These are phyloP conservation scores for Pyrus pyrifolia DNA, from an alignment of 306 rosid genomes.

Conservation along the genomic window DNA sequence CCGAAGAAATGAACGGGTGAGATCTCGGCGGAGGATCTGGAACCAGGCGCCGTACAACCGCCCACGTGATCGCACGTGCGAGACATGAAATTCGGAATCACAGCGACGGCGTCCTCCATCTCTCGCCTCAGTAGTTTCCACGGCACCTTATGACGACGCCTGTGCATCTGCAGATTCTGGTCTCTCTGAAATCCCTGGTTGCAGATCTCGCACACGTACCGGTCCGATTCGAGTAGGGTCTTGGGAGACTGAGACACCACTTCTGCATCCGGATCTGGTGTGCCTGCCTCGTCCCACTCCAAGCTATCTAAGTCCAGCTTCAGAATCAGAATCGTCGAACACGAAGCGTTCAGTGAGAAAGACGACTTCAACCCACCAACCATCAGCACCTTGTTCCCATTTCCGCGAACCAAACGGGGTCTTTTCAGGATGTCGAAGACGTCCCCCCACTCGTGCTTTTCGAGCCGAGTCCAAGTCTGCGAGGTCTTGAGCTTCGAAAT, in stretches of 20 bases:
- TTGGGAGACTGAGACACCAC: too few relatives aligned
- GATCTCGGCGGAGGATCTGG: constrained; percentile 54
- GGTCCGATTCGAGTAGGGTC: too few relatives aligned
- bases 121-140: too few relatives aligned
- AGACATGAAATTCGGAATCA: constrained; percentile 57
- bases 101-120: constrained; percentile 76
- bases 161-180: too few relatives aligned
- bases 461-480: constrained; percentile 61
- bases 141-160: too few relatives aligned
- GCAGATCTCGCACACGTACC: too few relatives aligned
- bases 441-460: constrained; percentile 75
- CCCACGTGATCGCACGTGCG: constrained; percentile 58
- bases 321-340: constrained; percentile 69
- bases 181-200: too few relatives aligned
- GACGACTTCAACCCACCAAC: constrained; percentile 78
- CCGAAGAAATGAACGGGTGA: constrained; percentile 72
- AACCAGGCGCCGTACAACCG: constrained; percentile 63
- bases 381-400: constrained; percentile 56
- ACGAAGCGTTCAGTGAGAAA: constrained; percentile 56
- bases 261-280: too few relatives aligned
- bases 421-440: constrained; percentile 74
- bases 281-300: constrained; percentile 87
- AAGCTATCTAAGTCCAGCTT: constrained; percentile 56
- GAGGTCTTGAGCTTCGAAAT: constrained; percentile 12
- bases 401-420: constrained; percentile 66